Evolutionary conservation across 1,139 yeast genomes (phyloP).

Genomic region (Suhomyces taliae): DNA sequence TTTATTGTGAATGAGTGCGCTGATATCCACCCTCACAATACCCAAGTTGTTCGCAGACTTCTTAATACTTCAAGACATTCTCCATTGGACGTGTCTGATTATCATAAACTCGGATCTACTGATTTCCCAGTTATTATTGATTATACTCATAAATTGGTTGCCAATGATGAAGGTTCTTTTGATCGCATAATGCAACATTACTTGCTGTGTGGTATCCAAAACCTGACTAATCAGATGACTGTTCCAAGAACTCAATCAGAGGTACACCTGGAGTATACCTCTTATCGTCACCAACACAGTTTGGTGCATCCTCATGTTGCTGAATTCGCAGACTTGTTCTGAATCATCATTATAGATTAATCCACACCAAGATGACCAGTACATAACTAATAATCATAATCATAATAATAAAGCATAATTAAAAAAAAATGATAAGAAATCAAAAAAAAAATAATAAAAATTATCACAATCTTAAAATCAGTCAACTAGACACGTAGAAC

Average conservation of each 20-base stretch:
- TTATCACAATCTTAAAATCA: no score
- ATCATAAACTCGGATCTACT: slow-evolving; percentile 14
- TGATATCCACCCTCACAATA: slow-evolving; percentile 48
- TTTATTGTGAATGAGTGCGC: slow-evolving; percentile 38
- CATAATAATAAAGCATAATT: no score
- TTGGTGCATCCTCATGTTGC: slow-evolving; percentile 48
- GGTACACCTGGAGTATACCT: slow-evolving; percentile 11
- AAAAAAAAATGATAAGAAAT: no score
- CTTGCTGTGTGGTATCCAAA: slow-evolving; percentile 40
- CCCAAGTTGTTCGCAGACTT: slow-evolving; percentile 24
- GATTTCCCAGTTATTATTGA: slow-evolving; percentile 55
- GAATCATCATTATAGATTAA: slow-evolving; percentile 11
- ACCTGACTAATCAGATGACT: slow-evolving; percentile 15
- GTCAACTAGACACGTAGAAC: no score
- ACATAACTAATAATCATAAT: neutral
- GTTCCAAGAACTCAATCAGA: slow-evolving; percentile 10
- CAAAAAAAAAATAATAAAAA: no score
- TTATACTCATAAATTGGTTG: slow-evolving; percentile 53
- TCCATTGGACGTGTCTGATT: slow-evolving; percentile 20
- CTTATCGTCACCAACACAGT: slow-evolving; percentile 9
- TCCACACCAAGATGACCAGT: neutral
- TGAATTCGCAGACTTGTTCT: slow-evolving; percentile 50
- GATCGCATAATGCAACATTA: slow-evolving; percentile 46
- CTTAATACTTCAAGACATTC: slow-evolving; percentile 13
- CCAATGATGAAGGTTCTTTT: slow-evolving; percentile 47